Percentiles rank a stretch among this genome's conserved stretches.
Evolutionary conservation across 1,139 yeast species (phyloP).

Genomic region (Suhomyces yuchorum): DNA sequence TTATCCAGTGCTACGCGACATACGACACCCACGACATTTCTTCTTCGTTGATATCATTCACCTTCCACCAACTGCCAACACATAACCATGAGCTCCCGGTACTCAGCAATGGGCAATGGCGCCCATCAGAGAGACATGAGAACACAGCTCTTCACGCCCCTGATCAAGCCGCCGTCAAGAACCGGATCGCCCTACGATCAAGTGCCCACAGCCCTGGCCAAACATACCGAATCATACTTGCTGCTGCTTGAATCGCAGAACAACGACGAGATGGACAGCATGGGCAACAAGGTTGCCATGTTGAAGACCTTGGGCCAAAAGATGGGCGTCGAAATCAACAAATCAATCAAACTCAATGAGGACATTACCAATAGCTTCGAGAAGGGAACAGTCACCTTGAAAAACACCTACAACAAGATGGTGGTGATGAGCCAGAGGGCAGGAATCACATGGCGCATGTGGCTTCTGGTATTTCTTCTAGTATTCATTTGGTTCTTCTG

Average conservation of each 20-base stretch:
- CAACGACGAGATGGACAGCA: conserved; percentile 70
- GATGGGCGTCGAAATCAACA: conserved; percentile 86
- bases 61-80: conserved; percentile 3
- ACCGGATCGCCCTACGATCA: conserved; percentile 57
- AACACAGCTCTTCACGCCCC: conserved; percentile 46
- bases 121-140: conserved; percentile 51
- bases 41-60: neutral
- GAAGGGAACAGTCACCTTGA: conserved; percentile 50
- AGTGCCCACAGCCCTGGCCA: conserved; percentile 33
- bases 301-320: conserved; percentile 69
- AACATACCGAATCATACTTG: conserved; percentile 58
- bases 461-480: conserved; percentile 68
- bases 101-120: conserved; percentile 35
- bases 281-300: conserved; percentile 70
- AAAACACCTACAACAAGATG: conserved; percentile 73
- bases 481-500: conserved; percentile 72
- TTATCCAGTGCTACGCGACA: neutral
- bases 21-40: neutral
- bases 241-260: conserved; percentile 82
- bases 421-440: conserved; percentile 79
- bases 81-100: conserved; percentile 25
- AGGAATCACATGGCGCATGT: conserved; percentile 76
- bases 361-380: conserved; percentile 53
- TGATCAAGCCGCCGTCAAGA: conserved; percentile 36
- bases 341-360: conserved; percentile 63